phyloP scores from a whole-genome alignment of 441 rosid species.

The Cnidoscolus chayamansa region DNA sequence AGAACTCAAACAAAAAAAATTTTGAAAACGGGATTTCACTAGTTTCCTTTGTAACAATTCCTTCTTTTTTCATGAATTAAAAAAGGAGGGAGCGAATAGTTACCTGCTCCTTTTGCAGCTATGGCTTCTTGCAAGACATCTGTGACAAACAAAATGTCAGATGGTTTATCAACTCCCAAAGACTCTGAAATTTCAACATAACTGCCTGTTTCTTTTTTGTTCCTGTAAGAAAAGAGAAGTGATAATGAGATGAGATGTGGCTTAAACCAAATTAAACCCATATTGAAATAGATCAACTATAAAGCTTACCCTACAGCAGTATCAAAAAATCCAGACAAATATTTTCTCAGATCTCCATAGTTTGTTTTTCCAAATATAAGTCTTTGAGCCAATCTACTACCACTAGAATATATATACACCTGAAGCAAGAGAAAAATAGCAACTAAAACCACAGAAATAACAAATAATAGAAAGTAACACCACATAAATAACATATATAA shows the following conservation, averaged over 20 bases:
- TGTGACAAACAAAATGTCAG: conserved; percentile 72
- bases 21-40: not conserved
- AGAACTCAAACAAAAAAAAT: not conserved
- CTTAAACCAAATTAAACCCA: not conserved
- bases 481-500: too few species aligned
- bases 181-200: conserved; percentile 69
- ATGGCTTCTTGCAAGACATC: conserved; percentile 85
- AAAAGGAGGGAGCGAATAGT: not conserved
- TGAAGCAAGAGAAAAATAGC: conserved; percentile 25
- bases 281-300: not conserved
- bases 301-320: conserved; percentile 70
- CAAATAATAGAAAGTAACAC: too few species aligned
- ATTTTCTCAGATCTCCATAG: conserved; percentile 78
- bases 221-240: conserved; percentile 43
- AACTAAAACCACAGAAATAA: not conserved
- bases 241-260: not conserved
- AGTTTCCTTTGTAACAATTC: not conserved
- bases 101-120: conserved; percentile 90
- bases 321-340: conserved; percentile 81
- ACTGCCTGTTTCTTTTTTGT: conserved; percentile 71
- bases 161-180: conserved; percentile 75
- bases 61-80: not conserved
- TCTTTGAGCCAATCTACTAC: conserved; percentile 93
- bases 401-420: conserved; percentile 95
- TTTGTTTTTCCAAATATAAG: conserved; percentile 78